Evolutionary conservation across 768 basidiomycete genomes (phyloP).

Genomic region (Suillus discolor): DNA sequence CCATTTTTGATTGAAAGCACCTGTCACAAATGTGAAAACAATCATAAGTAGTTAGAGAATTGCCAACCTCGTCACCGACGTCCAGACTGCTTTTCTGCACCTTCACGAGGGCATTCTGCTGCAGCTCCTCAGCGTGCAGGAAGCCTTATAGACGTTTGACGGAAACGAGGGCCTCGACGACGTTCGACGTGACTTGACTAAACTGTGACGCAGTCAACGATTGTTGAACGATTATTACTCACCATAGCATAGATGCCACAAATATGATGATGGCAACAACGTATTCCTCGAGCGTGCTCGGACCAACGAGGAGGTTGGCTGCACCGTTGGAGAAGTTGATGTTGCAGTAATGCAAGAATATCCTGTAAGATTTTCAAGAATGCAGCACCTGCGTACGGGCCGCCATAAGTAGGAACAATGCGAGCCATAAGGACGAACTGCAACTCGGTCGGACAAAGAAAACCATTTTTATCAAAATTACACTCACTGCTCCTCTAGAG

Average conservation of each 20-base stretch:
- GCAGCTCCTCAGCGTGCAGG: constrained; percentile 78
- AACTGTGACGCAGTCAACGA: constrained; percentile 43
- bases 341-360: constrained; percentile 79
- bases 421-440: constrained; percentile 68
- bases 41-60: not conserved
- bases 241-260: constrained; percentile 68
- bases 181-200: constrained; percentile 71
- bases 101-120: constrained; percentile 70
- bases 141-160: constrained; percentile 77
- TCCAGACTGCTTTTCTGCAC: constrained; percentile 44
- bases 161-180: constrained; percentile 87
- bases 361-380: constrained; percentile 81
- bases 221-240: not conserved
- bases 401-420: constrained; percentile 79
- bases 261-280: constrained; percentile 82
- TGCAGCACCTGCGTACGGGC: constrained; percentile 66
- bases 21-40: constrained; percentile 23
- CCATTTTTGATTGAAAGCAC: constrained; percentile 73
- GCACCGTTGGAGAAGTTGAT: constrained; percentile 70
- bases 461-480: not conserved
- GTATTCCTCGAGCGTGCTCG: constrained; percentile 68
- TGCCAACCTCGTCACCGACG: constrained; percentile 58
- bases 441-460: not conserved
- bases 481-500: constrained; percentile 67
- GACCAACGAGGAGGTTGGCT: constrained; percentile 24